phyloP scores from a whole-genome alignment of 2,329 filamentous ascomycete species.

The Aspergillus viridinutans region DNA sequence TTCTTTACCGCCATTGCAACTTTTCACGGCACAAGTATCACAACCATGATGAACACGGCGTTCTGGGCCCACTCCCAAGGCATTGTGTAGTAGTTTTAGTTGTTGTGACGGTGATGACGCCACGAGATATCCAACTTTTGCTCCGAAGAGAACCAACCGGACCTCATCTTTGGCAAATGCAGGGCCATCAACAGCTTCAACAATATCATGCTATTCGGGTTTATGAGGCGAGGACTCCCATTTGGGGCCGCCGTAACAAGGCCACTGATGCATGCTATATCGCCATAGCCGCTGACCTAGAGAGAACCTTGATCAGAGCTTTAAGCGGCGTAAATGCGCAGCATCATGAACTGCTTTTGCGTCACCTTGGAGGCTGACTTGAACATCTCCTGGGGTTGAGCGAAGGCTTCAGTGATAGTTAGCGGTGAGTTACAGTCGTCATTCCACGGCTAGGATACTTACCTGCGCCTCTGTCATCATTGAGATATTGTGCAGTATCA shows the following conservation, averaged over 20 bases:
- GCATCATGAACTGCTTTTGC: too few species aligned
- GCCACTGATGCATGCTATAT: too few species aligned
- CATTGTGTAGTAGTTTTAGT: too few species aligned
- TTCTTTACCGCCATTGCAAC: too few species aligned
- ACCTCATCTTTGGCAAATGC: neutral
- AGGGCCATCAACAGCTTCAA: neutral
- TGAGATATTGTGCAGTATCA: neutral
- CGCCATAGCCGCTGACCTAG: neutral
- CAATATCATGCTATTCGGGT: neutral
- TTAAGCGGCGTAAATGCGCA: neutral
- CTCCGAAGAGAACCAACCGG: neutral
- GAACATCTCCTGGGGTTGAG: neutral
- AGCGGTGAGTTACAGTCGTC: neutral
- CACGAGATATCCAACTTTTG: neutral
- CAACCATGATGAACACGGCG: too few species aligned
- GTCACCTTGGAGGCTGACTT: too few species aligned
- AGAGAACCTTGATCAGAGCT: neutral
- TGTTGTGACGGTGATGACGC: too few species aligned
- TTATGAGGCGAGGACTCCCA: too few species aligned
- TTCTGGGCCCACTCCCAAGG: too few species aligned
- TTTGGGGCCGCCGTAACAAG: too few species aligned
- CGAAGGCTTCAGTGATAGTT: neutral
- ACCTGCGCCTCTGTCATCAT: neutral
- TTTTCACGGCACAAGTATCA: too few species aligned
- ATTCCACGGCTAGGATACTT: neutral